phyloP scores from a whole-genome alignment of 73 alveolate species.

The Uronychia setigera region DNA sequence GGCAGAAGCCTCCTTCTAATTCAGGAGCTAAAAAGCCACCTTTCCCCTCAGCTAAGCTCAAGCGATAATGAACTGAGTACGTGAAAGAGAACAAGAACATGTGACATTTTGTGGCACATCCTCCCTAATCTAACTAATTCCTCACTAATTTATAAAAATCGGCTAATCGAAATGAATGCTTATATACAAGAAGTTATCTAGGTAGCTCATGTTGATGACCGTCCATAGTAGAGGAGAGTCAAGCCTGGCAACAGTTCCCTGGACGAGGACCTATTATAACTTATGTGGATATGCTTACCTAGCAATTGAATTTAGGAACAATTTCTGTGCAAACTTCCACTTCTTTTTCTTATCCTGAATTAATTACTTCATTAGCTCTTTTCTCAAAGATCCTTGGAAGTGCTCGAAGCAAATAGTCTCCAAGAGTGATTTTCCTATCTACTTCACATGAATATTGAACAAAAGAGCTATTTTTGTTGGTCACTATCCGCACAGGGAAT shows the following conservation, averaged over 20 bases:
- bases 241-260: slow-evolving; percentile 36
- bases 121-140: background rate
- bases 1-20: background rate
- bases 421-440: background rate
- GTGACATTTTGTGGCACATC: too few relatives aligned
- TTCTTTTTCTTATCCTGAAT: background rate
- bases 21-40: background rate
- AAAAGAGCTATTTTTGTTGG: slow-evolving; percentile 28
- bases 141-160: background rate
- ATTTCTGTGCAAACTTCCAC: too few relatives aligned
- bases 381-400: background rate
- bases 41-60: background rate
- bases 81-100: background rate
- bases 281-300: background rate
- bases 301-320: background rate
- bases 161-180: slow-evolving; percentile 22
- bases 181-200: slow-evolving; percentile 50
- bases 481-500: slow-evolving; percentile 32
- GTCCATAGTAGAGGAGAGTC: slow-evolving; percentile 48
- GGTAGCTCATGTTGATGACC: slow-evolving; percentile 29
- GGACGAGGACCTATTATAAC: slow-evolving; percentile 16
- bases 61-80: background rate
- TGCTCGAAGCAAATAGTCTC: background rate
- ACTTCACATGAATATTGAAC: slow-evolving; percentile 8
- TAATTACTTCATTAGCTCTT: background rate